Evolutionary conservation across 345 rosid genomes (phyloP).

Genomic region (Sonneratia caseolaris): DNA sequence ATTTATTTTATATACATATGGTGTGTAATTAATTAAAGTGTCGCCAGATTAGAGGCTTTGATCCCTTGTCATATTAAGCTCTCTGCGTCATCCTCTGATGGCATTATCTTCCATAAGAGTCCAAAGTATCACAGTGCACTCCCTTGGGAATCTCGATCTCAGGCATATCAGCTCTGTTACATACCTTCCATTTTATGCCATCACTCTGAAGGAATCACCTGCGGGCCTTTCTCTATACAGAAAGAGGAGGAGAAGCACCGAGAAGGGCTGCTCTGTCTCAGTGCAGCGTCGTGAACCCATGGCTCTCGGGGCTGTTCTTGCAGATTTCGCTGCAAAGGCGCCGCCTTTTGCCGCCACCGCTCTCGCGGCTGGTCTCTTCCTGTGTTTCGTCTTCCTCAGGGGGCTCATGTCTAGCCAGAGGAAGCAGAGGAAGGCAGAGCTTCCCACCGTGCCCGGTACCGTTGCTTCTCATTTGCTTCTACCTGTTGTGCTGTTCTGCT

Average conservation of each 20-base stretch:
- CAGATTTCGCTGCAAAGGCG: slow-evolving; percentile 22
- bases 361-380: slow-evolving; percentile 27
- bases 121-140: no score
- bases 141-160: no score
- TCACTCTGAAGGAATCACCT: background rate
- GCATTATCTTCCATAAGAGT: no score
- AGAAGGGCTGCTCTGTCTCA: background rate
- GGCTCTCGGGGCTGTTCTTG: slow-evolving; percentile 5
- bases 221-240: background rate
- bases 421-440: slow-evolving; percentile 21
- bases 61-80: no score
- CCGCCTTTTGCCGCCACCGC: slow-evolving; percentile 31
- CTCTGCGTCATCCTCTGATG: no score
- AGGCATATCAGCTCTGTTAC: no score
- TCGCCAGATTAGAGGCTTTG: no score
- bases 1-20: no score
- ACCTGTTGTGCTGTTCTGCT: background rate
- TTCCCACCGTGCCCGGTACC: slow-evolving; percentile 58
- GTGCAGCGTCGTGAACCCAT: background rate
- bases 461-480: background rate
- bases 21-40: no score
- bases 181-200: no score
- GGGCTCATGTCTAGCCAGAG: slow-evolving; percentile 9
- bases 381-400: slow-evolving; percentile 24
- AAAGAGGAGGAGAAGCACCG: background rate